Evolutionary conservation across 345 rosid genomes (phyloP).

Genomic region (Adansonia digitata): DNA sequence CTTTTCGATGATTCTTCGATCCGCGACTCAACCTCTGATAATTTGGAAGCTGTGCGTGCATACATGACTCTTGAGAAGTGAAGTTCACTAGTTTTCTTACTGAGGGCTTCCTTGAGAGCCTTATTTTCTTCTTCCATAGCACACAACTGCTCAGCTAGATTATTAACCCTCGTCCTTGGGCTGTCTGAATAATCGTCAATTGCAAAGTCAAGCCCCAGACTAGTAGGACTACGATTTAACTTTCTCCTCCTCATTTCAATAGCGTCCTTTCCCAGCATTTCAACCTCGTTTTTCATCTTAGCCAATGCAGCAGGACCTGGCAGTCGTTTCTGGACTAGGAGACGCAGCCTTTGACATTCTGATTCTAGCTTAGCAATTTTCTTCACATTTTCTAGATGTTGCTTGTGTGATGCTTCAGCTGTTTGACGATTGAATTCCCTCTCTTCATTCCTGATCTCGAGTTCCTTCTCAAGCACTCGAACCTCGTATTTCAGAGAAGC

Average conservation of each 20-base stretch:
- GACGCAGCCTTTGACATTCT: conserved; percentile 83
- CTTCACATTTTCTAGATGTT: conserved; percentile 73
- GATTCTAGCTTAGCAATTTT: conserved; percentile 82
- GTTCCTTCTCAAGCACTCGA: conserved; percentile 80
- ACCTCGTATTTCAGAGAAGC: conserved; percentile 76
- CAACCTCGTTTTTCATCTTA: conserved; percentile 80
- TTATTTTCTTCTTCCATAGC: conserved; percentile 77
- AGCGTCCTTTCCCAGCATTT: conserved; percentile 57
- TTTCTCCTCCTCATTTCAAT: conserved; percentile 41
- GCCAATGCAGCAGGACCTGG: conserved; percentile 83
- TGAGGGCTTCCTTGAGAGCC: conserved; percentile 60
- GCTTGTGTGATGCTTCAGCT: conserved; percentile 69
- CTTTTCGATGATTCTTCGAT: conserved; percentile 49
- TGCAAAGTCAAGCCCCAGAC: conserved; percentile 25
- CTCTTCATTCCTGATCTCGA: conserved; percentile 87
- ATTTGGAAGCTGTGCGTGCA: conserved; percentile 54
- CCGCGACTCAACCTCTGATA: conserved; percentile 58
- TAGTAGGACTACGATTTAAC: conserved; percentile 28
- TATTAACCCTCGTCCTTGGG: conserved; percentile 35
- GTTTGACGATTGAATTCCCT: conserved; percentile 74
- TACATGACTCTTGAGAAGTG: conserved; percentile 63
- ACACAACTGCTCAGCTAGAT: conserved; percentile 59
- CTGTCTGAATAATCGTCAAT: conserved; percentile 27
- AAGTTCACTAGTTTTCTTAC: conserved; percentile 64
- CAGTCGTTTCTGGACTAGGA: conserved; percentile 72